phyloP scores from a whole-genome alignment of 805 yeast genomes.

The Metschnikowia arizonensis region DNA sequence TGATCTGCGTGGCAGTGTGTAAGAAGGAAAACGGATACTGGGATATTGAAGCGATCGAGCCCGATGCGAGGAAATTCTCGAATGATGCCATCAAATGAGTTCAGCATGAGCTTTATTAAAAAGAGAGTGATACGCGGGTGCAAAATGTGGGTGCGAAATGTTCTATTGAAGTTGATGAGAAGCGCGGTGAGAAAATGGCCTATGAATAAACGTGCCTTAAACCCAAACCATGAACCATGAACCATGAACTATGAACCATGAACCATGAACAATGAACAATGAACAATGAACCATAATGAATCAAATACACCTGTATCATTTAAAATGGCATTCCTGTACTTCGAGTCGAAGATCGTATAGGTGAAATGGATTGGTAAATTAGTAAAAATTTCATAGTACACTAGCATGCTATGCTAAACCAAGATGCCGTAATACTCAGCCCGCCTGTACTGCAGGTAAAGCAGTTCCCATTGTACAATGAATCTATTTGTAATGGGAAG shows the following conservation, averaged over 20 bases:
- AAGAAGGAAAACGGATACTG: slow-evolving; percentile 29
- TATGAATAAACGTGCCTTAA: no score
- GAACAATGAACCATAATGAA: no score
- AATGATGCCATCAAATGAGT: slow-evolving; percentile 40
- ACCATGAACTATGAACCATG: no score
- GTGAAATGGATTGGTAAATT: no score
- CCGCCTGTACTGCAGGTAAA: slow-evolving; percentile 48
- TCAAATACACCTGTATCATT: no score
- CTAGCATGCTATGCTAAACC: slow-evolving; percentile 31
- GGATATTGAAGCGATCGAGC: slow-evolving; percentile 31
- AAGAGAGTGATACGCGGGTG: slow-evolving; percentile 7
- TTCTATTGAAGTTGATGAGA: neutral
- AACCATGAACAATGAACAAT: neutral
- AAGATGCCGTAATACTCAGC: slow-evolving; percentile 77
- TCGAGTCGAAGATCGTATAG: no score
- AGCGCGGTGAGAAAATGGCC: neutral
- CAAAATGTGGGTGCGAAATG: slow-evolving; percentile 9
- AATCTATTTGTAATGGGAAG: slow-evolving; percentile 72
- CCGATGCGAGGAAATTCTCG: slow-evolving; percentile 47
- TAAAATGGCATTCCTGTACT: no score
- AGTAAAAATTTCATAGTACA: no score
- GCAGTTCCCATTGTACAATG: slow-evolving; percentile 82
- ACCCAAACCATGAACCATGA: no score
- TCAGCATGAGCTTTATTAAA: slow-evolving; percentile 9
- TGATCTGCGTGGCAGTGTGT: slow-evolving; percentile 59